A percentile compares a stretch with the other conserved stretches of the same genome.
phyloP scores from a whole-genome alignment of 257 asterid genomes.

The Petrea volubilis region DNA sequence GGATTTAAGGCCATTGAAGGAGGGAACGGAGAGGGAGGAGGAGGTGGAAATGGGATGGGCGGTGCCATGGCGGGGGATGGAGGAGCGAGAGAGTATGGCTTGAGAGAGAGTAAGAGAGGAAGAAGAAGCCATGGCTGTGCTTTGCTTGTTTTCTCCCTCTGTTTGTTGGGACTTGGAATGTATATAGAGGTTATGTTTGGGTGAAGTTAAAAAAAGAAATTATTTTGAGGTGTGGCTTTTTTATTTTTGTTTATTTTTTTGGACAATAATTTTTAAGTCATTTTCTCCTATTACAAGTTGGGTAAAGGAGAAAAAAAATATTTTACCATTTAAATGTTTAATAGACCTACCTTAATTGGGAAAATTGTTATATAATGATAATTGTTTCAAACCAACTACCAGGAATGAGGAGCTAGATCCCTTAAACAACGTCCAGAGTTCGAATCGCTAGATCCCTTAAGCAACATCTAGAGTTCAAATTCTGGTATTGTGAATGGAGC shows the following conservation, averaged over 20 bases:
- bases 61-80: constrained; percentile 65
- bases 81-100: constrained; percentile 72
- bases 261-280: background rate
- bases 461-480: too few species aligned
- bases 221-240: background rate
- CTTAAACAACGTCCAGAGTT: too few species aligned
- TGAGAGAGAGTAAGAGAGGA: constrained; percentile 90
- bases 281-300: background rate
- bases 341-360: too few species aligned
- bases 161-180: background rate
- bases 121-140: constrained; percentile 81
- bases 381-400: too few species aligned
- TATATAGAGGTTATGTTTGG: background rate
- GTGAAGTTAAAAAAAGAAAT: background rate
- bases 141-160: background rate
- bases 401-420: too few species aligned
- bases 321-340: background rate
- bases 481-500: too few species aligned
- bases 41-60: constrained; percentile 28
- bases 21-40: constrained; percentile 42
- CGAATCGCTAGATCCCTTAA: too few species aligned
- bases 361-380: too few species aligned
- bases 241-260: background rate
- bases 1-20: constrained; percentile 65
- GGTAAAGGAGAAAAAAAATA: background rate